Conservation (phyloP, 1,139 yeast species). For the Scheffersomyces titani region DNA sequence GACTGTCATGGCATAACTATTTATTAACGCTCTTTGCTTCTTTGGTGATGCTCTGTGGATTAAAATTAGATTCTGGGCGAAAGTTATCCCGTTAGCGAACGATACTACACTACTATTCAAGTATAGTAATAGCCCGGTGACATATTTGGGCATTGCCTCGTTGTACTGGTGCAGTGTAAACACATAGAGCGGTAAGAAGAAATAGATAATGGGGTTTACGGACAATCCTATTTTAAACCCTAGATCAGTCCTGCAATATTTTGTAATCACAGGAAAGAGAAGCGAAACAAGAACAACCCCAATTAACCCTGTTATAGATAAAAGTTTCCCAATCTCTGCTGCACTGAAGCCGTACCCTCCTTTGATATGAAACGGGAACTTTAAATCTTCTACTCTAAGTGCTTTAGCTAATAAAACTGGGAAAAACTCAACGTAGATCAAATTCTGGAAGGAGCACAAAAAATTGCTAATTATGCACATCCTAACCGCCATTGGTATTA, state of each 20-base stretch:
- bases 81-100: slow-evolving; percentile 24
- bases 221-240: slow-evolving; percentile 22
- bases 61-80: slow-evolving; percentile 45
- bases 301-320: slow-evolving; percentile 26
- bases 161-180: slow-evolving; percentile 20
- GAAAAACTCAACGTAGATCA: slow-evolving; percentile 22
- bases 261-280: slow-evolving; percentile 25
- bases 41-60: slow-evolving; percentile 51
- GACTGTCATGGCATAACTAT: slow-evolving; percentile 50
- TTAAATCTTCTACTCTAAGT: slow-evolving; percentile 10
- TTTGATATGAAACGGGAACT: slow-evolving; percentile 20
- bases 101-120: slow-evolving; percentile 9
- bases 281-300: slow-evolving; percentile 24
- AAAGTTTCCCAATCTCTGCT: slow-evolving; percentile 22
- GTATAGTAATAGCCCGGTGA: slow-evolving; percentile 8
- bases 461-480: slow-evolving; percentile 10
- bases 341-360: slow-evolving; percentile 25
- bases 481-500: not conserved
- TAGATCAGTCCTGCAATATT: slow-evolving; percentile 20
- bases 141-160: slow-evolving; percentile 13
- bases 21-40: slow-evolving; percentile 51
- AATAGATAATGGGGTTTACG: slow-evolving; percentile 23
- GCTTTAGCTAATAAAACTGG: slow-evolving; percentile 24
- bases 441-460: slow-evolving; percentile 17
- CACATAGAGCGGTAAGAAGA: slow-evolving; percentile 21